Evolutionary conservation across 139 green algal genomes (phyloP).

Genomic region (Chlamydomonas sp.): DNA sequence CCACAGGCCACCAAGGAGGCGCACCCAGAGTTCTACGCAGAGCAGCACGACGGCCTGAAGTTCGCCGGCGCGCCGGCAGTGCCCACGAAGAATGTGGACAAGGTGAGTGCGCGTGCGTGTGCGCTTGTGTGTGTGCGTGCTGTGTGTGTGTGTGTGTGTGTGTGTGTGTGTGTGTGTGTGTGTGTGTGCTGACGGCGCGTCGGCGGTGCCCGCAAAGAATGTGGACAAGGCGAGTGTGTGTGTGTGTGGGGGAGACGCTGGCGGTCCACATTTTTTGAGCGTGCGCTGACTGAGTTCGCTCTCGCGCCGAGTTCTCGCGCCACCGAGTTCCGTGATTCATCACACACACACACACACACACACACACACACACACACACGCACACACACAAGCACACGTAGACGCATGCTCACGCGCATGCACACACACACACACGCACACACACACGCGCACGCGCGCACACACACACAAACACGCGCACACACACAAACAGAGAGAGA

Average conservation of each 20-base stretch:
- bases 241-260: neutral
- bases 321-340: too few relatives aligned
- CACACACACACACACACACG: too few relatives aligned
- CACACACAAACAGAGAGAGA: too few relatives aligned
- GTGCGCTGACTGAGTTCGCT: too few relatives aligned
- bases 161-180: neutral
- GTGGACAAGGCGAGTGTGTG: constrained; percentile 74
- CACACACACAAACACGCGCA: too few relatives aligned
- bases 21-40: constrained; percentile 80
- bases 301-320: too few relatives aligned
- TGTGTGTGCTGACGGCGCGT: constrained; percentile 35
- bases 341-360: too few relatives aligned
- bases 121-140: constrained; percentile 1
- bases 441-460: too few relatives aligned
- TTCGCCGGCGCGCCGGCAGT: constrained; percentile 56
- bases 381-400: too few relatives aligned
- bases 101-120: constrained; percentile 49
- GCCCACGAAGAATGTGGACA: constrained; percentile 71
- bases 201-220: constrained; percentile 51
- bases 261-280: too few relatives aligned
- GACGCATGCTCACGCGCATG: too few relatives aligned
- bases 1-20: constrained; percentile 59
- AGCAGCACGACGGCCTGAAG: constrained; percentile 47
- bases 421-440: too few relatives aligned
- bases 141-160: neutral